phyloP scores from a whole-genome alignment of 1,284 basidiomycete genomes.

The Blastosporella zonata region DNA sequence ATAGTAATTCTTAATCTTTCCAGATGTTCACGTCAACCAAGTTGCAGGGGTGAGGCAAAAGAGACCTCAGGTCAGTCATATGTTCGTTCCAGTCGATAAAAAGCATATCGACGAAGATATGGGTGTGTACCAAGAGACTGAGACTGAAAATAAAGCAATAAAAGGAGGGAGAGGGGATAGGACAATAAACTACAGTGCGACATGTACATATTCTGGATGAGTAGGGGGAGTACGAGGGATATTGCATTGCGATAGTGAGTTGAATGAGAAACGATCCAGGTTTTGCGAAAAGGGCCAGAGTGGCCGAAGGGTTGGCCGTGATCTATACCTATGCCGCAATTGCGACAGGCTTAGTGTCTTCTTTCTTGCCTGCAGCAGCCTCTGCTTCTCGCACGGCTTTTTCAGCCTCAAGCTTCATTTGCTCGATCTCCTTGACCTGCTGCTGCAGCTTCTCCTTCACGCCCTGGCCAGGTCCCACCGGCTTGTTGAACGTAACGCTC shows the following conservation, averaged over 20 bases:
- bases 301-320: neutral
- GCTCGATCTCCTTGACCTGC: slow-evolving; percentile 57
- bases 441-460: slow-evolving; percentile 54
- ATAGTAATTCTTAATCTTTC: too few relatives aligned
- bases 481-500: slow-evolving; percentile 65
- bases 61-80: too few relatives aligned
- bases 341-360: slow-evolving; percentile 50
- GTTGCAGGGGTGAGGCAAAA: too few relatives aligned
- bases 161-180: slow-evolving; percentile 12
- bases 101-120: neutral
- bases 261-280: slow-evolving; percentile 3
- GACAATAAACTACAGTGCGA: slow-evolving; percentile 21
- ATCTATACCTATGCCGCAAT: slow-evolving; percentile 43
- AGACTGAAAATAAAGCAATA: slow-evolving; percentile 16
- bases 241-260: slow-evolving; percentile 5
- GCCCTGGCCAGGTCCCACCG: slow-evolving; percentile 28
- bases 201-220: slow-evolving; percentile 21
- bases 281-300: neutral
- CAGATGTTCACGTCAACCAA: too few relatives aligned
- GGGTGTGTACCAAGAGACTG: slow-evolving; percentile 1
- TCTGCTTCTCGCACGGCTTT: slow-evolving; percentile 57
- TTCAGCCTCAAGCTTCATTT: slow-evolving; percentile 55
- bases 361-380: slow-evolving; percentile 52
- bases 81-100: too few relatives aligned
- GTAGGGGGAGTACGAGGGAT: neutral